A percentile compares a stretch with the other conserved stretches of the same genome.
These are phyloP conservation scores for Lumnitzera littorea DNA, from an alignment of 345 rosid genomes.

Conservation along the genomic window DNA sequence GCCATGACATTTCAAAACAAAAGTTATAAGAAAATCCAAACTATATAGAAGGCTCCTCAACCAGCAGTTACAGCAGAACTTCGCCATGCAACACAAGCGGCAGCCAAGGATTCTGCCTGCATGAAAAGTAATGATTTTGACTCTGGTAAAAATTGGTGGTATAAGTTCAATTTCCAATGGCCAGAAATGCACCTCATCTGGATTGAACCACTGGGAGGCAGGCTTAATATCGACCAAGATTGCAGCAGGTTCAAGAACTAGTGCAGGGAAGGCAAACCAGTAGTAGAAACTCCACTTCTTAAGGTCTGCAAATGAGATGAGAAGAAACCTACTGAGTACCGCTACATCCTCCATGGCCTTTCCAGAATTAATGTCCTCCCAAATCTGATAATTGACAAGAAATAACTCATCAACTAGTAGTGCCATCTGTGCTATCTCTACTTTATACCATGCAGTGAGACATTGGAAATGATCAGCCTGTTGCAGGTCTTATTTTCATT, in stretches of 20 bases:
- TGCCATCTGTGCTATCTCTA: not conserved
- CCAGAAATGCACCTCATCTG: constrained; percentile 45
- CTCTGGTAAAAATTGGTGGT: not conserved
- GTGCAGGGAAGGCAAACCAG: constrained; percentile 88
- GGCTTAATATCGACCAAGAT: constrained; percentile 56
- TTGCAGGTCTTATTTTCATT: no score
- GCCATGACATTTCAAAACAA: not conserved
- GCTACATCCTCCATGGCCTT: constrained; percentile 68
- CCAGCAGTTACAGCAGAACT: constrained; percentile 62
- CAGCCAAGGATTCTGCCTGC: constrained; percentile 67
- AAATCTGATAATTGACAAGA: constrained; percentile 45
- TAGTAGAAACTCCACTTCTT: constrained; percentile 87
- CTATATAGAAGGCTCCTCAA: constrained; percentile 11
- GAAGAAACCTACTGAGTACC: constrained; percentile 60
- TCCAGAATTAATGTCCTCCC: constrained; percentile 82
- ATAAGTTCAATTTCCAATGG: not conserved
- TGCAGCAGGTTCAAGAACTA: constrained; percentile 82
- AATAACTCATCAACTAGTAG: constrained; percentile 1
- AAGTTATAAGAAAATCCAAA: constrained; percentile 3
- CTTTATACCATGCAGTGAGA: not conserved
- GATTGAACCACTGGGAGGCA: constrained; percentile 66
- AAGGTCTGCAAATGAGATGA: constrained; percentile 81
- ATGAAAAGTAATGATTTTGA: constrained; percentile 4
- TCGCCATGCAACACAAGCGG: constrained; percentile 84
- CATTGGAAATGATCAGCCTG: no score